Percentiles rank a stretch among this genome's conserved stretches.
Conservation (phyloP, 192 early-diverging fungal genomes). For the Coemansia sp. region DNA sequence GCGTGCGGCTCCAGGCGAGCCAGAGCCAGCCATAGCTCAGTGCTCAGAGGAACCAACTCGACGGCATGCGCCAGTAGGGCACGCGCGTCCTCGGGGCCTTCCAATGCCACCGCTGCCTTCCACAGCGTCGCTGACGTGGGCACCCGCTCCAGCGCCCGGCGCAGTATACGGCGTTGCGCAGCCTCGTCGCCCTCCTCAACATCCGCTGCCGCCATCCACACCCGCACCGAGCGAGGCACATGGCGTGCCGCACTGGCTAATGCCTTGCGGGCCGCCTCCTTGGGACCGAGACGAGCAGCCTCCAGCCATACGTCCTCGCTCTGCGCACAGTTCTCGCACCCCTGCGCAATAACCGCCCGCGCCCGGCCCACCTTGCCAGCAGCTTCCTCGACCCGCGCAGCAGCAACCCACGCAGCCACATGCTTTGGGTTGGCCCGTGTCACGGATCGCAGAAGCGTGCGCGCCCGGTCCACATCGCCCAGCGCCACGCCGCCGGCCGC, state of each 20-base stretch:
- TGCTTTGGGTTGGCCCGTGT: slow-evolving; percentile 92
- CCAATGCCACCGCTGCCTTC: slow-evolving; percentile 86
- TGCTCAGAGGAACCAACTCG: slow-evolving; percentile 82
- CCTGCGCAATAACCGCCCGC: slow-evolving; percentile 78
- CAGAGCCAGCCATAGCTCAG: slow-evolving; percentile 94
- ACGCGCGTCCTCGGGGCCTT: slow-evolving; percentile 87
- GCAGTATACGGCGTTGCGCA: slow-evolving; percentile 73
- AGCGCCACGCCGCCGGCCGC: slow-evolving; percentile 72
- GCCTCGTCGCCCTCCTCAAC: slow-evolving; percentile 66
- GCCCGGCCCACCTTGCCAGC: slow-evolving; percentile 81
- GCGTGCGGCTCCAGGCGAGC: slow-evolving; percentile 86
- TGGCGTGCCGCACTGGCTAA: slow-evolving; percentile 86
- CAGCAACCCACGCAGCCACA: slow-evolving; percentile 97
- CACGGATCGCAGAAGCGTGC: slow-evolving; percentile 82
- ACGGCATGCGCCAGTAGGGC: slow-evolving; percentile 89
- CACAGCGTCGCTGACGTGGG: slow-evolving; percentile 89
- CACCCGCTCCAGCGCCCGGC: slow-evolving; percentile 88
- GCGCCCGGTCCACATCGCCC: slow-evolving; percentile 84
- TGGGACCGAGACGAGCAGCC: slow-evolving; percentile 80
- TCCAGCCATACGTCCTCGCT: slow-evolving; percentile 98
- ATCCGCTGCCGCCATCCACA: slow-evolving; percentile 86
- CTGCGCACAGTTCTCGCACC: slow-evolving; percentile 90
- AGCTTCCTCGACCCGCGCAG: slow-evolving; percentile 91
- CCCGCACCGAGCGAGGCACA: slow-evolving; percentile 84
- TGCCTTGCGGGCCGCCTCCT: slow-evolving; percentile 80